Conservation (phyloP, 2,329 filamentous ascomycete species). For the Fusarium pseudoanthophilum region DNA sequence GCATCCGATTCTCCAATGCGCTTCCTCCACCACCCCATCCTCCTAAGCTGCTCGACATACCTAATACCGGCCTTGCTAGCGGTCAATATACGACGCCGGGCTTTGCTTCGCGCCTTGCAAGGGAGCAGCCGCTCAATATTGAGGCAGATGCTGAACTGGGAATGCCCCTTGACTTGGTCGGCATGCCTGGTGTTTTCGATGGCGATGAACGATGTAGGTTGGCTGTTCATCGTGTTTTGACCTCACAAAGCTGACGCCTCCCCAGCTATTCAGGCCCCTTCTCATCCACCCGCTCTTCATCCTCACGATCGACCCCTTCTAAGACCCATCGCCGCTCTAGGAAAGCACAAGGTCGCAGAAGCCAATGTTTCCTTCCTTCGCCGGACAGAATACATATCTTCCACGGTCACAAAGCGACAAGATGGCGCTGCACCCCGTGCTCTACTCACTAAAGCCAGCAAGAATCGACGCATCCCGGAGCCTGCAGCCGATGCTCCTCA, state of each 20-base stretch:
- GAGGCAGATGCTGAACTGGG: constrained; percentile 97
- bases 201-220: constrained; percentile 87
- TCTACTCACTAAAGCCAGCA: constrained; percentile 49
- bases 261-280: constrained; percentile 82
- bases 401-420: constrained; percentile 62
- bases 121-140: constrained; percentile 94
- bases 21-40: constrained; percentile 93
- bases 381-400: constrained; percentile 93
- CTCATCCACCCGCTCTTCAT: constrained; percentile 77
- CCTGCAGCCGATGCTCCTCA: constrained; percentile 70
- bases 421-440: constrained; percentile 57
- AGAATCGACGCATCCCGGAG: constrained; percentile 61
- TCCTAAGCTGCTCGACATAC: constrained; percentile 96
- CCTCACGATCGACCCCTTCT: constrained; percentile 87
- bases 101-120: constrained; percentile 87
- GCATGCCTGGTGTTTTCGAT: constrained; percentile 93
- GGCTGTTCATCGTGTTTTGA: not conserved
- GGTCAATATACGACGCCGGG: constrained; percentile 90
- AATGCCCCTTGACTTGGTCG: constrained; percentile 95
- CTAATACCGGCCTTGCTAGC: constrained; percentile 87
- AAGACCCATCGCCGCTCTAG: constrained; percentile 83
- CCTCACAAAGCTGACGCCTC: constrained; percentile 15
- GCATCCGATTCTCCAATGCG: constrained; percentile 94
- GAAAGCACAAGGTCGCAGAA: constrained; percentile 81
- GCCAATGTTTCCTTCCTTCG: constrained; percentile 91